Base-by-base conservation (phyloP, 371 early-diverging fungal genomes). In the Parasitella parasitica region DNA sequence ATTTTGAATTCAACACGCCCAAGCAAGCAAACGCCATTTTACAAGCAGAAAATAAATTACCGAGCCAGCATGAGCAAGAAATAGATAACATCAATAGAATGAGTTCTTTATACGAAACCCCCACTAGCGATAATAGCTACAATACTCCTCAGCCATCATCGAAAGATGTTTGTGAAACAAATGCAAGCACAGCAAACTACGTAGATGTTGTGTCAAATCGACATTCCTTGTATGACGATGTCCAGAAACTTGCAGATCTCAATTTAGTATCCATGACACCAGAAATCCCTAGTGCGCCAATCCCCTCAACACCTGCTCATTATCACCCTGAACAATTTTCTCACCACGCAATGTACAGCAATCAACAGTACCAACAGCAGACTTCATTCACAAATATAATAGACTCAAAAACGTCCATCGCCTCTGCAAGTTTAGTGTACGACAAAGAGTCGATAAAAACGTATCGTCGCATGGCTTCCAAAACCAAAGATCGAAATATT, bases 381-480 rank as follows among this genome's bases (percentile, higher is more conserved):
- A 43, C 20, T 7, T 43, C 43, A 3, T 43, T 20, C 20, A 43
- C 18, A 3, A 43, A 43, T 11, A 18, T 8, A 43, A 22, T 12
- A 1, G 11, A 43, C 22, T 5, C 43, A 43, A 43, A 26, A 20
- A 20, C 22, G 6, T 43, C 68, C 37, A 65, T 67, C 27, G 59
- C 72, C 3, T 86, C 86, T 28, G 73, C 70, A 36, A 81, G 86
- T 37, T 72, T 86, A 48, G 75, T 80, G 7, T 73, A 76, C 55
- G 81, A 81, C 32, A 76, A 73, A 37, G 74, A 70, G 13, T 80
- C 82, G 0, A 60, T 86, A 37, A 78, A 84, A 54, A 85, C 76
- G 38, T 89, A 86, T 58, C 84, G 90, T 15, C 84, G 89, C 26
- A 85, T 89, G 43, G 89, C 89, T 3, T 80, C 73, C 57, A 89